Conservation (phyloP, 1,139 yeast species). For the Blastobotrys illinoisensis region DNA sequence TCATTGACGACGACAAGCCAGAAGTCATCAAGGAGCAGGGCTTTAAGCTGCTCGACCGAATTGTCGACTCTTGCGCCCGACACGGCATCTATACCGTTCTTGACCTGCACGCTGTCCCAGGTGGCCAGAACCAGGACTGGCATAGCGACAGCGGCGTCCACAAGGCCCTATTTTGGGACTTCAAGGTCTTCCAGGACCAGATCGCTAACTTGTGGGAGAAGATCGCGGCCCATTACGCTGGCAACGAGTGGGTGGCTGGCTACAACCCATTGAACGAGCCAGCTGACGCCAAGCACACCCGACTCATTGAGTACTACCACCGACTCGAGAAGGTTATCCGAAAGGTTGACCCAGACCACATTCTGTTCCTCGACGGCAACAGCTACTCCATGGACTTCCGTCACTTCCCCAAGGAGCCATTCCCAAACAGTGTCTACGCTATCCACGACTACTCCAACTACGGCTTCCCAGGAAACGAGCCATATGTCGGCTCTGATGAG, state of each 20-base stretch:
- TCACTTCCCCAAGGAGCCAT: conserved; percentile 36
- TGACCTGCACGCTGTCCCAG: conserved; percentile 44
- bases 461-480: conserved; percentile 38
- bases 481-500: conserved; percentile 19
- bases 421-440: conserved; percentile 42
- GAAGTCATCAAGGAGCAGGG: conserved; percentile 39
- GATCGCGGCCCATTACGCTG: conserved; percentile 40
- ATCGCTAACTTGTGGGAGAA: conserved; percentile 40
- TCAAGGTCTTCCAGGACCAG: conserved; percentile 41
- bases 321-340: conserved; percentile 37
- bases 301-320: conserved; percentile 37
- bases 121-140: conserved; percentile 50
- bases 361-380: conserved; percentile 43
- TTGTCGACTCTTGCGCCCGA: conserved; percentile 39
- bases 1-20: conserved; percentile 41
- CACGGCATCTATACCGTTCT: conserved; percentile 39
- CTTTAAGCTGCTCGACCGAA: conserved; percentile 38
- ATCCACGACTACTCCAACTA: conserved; percentile 41
- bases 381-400: conserved; percentile 46
- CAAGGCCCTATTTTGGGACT: conserved; percentile 43
- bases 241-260: conserved; percentile 44
- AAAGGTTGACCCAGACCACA: conserved; percentile 41
- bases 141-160: conserved; percentile 43
- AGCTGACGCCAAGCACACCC: conserved; percentile 38
- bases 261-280: conserved; percentile 48